Conservation (phyloP, 768 basidiomycete species). For the Russula sp. region DNA sequence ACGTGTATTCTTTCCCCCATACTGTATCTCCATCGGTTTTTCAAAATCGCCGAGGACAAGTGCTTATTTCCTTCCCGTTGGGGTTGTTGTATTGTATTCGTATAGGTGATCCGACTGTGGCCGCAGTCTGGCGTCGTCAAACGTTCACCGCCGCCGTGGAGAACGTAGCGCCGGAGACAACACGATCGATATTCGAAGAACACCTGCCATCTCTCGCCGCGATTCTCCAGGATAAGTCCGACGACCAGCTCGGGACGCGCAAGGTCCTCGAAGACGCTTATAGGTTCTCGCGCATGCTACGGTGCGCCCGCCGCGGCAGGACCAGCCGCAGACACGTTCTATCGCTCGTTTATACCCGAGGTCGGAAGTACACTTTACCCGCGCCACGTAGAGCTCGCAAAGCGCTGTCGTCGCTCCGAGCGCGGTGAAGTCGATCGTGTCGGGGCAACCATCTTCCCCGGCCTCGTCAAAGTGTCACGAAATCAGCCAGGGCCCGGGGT, state of each 20-base stretch:
- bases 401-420: constrained; percentile 76
- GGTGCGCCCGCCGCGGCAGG: constrained; percentile 54
- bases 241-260: constrained; percentile 41
- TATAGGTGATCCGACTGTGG: constrained; percentile 82
- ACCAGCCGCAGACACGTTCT: constrained; percentile 65
- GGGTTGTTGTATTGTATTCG: background rate
- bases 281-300: constrained; percentile 82
- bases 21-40: no score
- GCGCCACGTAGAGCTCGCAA: constrained; percentile 78
- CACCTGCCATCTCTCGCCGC: constrained; percentile 64
- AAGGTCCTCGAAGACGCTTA: constrained; percentile 72
- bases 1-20: background rate
- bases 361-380: constrained; percentile 71
- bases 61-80: background rate
- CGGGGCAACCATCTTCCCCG: constrained; percentile 84
- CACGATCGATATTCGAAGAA: constrained; percentile 61
- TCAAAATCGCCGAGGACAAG: background rate
- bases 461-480: constrained; percentile 75
- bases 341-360: constrained; percentile 84
- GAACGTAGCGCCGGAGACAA: constrained; percentile 67
- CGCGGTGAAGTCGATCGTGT: constrained; percentile 69
- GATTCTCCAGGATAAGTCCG: constrained; percentile 41
- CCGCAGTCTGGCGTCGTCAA: constrained; percentile 85
- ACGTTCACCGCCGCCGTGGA: constrained; percentile 88
- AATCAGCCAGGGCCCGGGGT: constrained; percentile 40